phyloP scores from a whole-genome alignment of 148 eudicot species.

The Vaccinium vitisidaea region DNA sequence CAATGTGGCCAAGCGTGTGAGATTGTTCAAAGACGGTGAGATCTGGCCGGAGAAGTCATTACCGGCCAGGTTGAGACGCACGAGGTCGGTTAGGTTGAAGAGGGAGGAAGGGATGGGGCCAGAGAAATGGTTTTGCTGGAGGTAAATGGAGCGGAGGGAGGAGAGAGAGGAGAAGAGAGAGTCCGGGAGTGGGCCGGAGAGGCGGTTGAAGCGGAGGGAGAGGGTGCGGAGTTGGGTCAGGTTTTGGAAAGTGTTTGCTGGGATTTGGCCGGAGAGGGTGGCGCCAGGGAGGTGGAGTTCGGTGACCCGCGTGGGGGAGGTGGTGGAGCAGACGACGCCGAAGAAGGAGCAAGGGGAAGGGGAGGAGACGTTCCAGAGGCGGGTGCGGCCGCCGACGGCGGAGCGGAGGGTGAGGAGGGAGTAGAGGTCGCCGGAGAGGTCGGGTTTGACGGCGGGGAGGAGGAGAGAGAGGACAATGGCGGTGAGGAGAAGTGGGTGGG shows the following conservation, averaged over 20 bases:
- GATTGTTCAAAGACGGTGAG: conserved; percentile 36
- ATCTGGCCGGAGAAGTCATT: conserved; percentile 67
- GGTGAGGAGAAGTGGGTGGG: conserved; percentile 7
- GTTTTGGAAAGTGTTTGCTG: conserved; percentile 45
- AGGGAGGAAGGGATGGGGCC: conserved; percentile 52
- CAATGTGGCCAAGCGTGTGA: conserved; percentile 51
- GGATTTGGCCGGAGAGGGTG: conserved; percentile 62
- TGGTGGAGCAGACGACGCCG: conserved; percentile 46
- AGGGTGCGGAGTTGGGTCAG: conserved; percentile 48
- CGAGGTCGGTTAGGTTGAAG: conserved; percentile 32
- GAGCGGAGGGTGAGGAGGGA: conserved; percentile 51
- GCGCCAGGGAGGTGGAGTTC: conserved; percentile 78
- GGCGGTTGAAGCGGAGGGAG: conserved; percentile 64
- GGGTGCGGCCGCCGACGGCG: conserved; percentile 56
- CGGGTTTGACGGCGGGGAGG: conserved; percentile 26
- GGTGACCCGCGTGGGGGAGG: conserved; percentile 26
- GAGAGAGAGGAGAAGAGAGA: conserved; percentile 42
- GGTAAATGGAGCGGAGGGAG: conserved; percentile 47
- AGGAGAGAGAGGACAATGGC: conserved; percentile 23
- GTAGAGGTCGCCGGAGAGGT: conserved; percentile 41
- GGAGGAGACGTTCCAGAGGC: conserved; percentile 46
- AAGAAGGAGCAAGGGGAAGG: conserved; percentile 55
- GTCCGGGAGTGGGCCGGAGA: conserved; percentile 52
- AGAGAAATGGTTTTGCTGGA: conserved; percentile 54
- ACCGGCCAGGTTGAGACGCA: conserved; percentile 47